phyloP scores from a whole-genome alignment of 768 basidiomycete species.

The Termitomyces sp. region DNA sequence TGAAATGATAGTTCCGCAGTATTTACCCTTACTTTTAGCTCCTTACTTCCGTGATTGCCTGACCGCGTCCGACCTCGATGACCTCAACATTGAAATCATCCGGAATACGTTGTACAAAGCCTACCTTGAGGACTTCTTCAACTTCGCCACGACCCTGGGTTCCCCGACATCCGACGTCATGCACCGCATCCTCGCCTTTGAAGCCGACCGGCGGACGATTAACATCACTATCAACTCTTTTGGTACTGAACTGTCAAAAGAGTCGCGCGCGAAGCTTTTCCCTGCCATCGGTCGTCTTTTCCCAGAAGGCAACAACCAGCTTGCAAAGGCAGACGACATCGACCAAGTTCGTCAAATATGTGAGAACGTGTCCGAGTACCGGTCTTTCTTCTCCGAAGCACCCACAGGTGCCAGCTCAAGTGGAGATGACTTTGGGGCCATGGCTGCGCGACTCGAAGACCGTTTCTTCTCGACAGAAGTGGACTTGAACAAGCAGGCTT shows the following conservation, averaged over 20 bases:
- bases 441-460: constrained; percentile 76
- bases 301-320: constrained; percentile 92
- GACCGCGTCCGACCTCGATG: constrained; percentile 93
- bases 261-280: constrained; percentile 91
- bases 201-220: constrained; percentile 94
- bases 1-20: neutral
- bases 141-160: constrained; percentile 74
- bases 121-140: constrained; percentile 96
- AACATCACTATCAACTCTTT: constrained; percentile 99
- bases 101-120: constrained; percentile 99
- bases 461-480: constrained; percentile 94
- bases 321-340: constrained; percentile 92
- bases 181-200: constrained; percentile 88
- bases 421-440: constrained; percentile 36
- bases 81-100: constrained; percentile 99
- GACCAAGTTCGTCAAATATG: constrained; percentile 87
- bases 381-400: constrained; percentile 71
- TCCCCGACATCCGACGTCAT: constrained; percentile 88
- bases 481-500: constrained; percentile 88
- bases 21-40: constrained; percentile 35
- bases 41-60: constrained; percentile 97
- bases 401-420: constrained; percentile 24
- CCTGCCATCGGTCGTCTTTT: constrained; percentile 90
- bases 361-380: constrained; percentile 87
- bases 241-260: constrained; percentile 91